Evolutionary conservation across 2,329 filamentous ascomycete genomes (phyloP).

Genomic region (Claviceps pazoutovae): DNA sequence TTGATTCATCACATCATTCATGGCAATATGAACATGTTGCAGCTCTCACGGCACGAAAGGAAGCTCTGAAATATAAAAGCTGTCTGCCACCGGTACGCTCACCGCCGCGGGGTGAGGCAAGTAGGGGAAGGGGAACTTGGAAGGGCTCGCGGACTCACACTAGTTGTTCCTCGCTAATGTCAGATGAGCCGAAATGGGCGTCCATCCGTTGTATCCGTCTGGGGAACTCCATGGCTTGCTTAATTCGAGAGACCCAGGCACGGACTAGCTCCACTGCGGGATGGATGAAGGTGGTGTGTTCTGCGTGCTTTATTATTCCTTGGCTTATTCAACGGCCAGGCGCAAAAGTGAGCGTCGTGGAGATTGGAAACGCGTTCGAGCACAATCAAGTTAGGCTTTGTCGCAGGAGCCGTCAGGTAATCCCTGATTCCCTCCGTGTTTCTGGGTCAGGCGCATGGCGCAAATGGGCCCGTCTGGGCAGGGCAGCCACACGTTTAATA

Average conservation of each 20-base stretch:
- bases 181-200: background rate
- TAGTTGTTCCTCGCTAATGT: background rate
- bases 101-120: background rate
- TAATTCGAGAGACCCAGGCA: background rate
- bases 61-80: background rate
- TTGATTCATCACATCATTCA: background rate
- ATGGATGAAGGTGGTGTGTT: background rate
- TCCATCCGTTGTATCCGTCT: background rate
- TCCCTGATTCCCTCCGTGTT: background rate
- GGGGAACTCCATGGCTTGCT: background rate
- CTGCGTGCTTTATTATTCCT: background rate
- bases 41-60: background rate
- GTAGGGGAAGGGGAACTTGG: background rate
- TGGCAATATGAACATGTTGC: background rate
- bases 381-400: background rate
- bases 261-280: constrained; percentile 2
- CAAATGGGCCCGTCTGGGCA: background rate
- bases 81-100: background rate
- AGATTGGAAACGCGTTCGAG: background rate
- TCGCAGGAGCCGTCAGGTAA: background rate
- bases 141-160: background rate
- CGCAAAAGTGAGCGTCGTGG: background rate
- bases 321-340: background rate
- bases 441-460: background rate
- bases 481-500: background rate